Evolutionary conservation across 257 asterid species (phyloP), one percentile per base, ranked within the genome.

Genomic region (Nicotiana tabacum): DNA sequence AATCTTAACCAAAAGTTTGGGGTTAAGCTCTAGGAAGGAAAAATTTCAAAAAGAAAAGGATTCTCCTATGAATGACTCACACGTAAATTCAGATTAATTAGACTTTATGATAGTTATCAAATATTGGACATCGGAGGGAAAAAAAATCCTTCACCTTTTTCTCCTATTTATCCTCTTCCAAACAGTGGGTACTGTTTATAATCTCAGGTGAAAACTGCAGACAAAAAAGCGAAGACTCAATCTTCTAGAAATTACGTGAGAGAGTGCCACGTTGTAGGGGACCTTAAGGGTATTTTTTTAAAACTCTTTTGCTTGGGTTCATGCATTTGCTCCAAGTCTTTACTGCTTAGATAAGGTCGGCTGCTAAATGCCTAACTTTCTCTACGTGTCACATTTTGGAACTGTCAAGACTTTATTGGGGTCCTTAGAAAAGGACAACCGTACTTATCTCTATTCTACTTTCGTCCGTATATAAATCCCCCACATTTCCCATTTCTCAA

Each of bases 331-430:
- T 83, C 51, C 35, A 64, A 55, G 21, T 39, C 85, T 76, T 78
- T 48, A 57, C 65, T 78, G 67, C 80, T 64, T 43, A 83, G 89
- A 86, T 88, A 89, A 87, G 97, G 91, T 90, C 92, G 91, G 90
- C 92, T 88, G 87, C 83, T 82, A 80, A 48, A 65, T 68, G 81
- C 83, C 90, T 85, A 92, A 61, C 86, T 53, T 84, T 68, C 77
- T 5, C 12, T 82, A 87, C 97, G 96, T 92, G 98, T 81, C 96
- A 17, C 69, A 13, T 46, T 87, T 33, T 85, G 5, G 88, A 82
- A 51, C 64, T 91, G 90, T 92, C 66, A 87, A 32, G 76, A 78
- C 77, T 21, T 46, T 9, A 12, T 0, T 68, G 84, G 90, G 90
- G 17, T 86, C 94, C 88, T 21, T 76, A 13, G 94, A 90, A 89